Evolutionary conservation across 1,284 basidiomycete genomes (phyloP).

Genomic region (Leucoagaricus sp.): DNA sequence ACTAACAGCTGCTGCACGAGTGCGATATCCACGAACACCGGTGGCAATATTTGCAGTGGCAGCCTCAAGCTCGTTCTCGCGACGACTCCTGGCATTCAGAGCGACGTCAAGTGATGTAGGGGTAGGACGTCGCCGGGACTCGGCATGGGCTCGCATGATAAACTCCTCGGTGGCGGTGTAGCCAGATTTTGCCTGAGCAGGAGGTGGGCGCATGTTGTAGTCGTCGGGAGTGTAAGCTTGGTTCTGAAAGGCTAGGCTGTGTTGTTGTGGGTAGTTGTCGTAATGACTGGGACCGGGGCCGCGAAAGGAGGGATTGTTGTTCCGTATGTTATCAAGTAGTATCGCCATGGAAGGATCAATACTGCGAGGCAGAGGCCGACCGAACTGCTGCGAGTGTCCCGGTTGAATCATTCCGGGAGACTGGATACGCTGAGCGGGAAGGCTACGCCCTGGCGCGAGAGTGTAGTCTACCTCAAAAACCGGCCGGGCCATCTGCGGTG

Average conservation of each 20-base stretch:
- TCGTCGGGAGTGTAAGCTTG: slow-evolving; percentile 18
- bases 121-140: slow-evolving; percentile 30
- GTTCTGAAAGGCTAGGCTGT: slow-evolving; percentile 12
- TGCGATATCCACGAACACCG: slow-evolving; percentile 42
- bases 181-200: slow-evolving; percentile 48
- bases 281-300: slow-evolving; percentile 9
- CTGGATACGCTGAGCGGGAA: slow-evolving; percentile 7
- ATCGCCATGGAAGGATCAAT: slow-evolving; percentile 41
- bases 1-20: slow-evolving; percentile 35
- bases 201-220: slow-evolving; percentile 23
- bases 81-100: slow-evolving; percentile 17
- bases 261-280: slow-evolving; percentile 3
- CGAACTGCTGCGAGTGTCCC: slow-evolving; percentile 13
- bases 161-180: slow-evolving; percentile 69
- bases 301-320: slow-evolving; percentile 26
- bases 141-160: slow-evolving; percentile 60
- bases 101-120: slow-evolving; percentile 35
- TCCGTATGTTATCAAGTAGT: slow-evolving; percentile 39
- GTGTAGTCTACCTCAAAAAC: slow-evolving; percentile 39
- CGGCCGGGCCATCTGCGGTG: slow-evolving; percentile 12
- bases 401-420: slow-evolving; percentile 2
- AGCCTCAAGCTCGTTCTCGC: slow-evolving; percentile 21
- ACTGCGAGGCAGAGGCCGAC: slow-evolving; percentile 12
- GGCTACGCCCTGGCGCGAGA: slow-evolving; percentile 26
- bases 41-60: slow-evolving; percentile 34